Conservation (phyloP, 192 early-diverging fungal species). For the Coemansia sp. region DNA sequence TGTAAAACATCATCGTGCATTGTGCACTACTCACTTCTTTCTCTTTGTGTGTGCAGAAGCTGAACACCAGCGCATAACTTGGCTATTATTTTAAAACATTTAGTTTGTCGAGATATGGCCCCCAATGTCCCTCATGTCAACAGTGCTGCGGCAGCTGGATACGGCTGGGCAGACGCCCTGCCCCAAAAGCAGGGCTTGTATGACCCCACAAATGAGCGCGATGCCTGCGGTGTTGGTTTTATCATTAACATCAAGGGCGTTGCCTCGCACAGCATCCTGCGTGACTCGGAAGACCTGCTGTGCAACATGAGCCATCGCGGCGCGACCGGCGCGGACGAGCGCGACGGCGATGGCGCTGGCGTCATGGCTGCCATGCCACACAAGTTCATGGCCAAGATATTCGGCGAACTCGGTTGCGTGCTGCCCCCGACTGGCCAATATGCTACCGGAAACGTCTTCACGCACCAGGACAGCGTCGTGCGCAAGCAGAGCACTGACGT, state of each 20-base stretch:
- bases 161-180: constrained; percentile 79
- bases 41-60: too few relatives aligned
- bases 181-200: constrained; percentile 86
- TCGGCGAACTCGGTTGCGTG: constrained; percentile 58
- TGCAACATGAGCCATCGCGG: constrained; percentile 99
- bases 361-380: constrained; percentile 96
- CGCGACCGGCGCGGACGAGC: constrained; percentile 86
- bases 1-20: too few relatives aligned
- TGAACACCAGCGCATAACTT: too few relatives aligned
- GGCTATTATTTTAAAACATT: background rate
- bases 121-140: background rate
- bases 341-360: constrained; percentile 99
- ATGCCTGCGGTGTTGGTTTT: constrained; percentile 97
- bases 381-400: constrained; percentile 72
- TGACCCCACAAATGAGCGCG: constrained; percentile 85
- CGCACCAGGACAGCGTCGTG: constrained; percentile 69
- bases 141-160: constrained; percentile 12
- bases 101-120: background rate
- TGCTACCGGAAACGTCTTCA: constrained; percentile 95
- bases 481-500: constrained; percentile 66
- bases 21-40: too few relatives aligned
- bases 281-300: constrained; percentile 84
- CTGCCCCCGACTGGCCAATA: constrained; percentile 82
- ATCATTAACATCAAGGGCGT: constrained; percentile 91
- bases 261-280: constrained; percentile 80